Base-by-base conservation (phyloP, 805 yeast genomes). In the Candida michaelii region DNA sequence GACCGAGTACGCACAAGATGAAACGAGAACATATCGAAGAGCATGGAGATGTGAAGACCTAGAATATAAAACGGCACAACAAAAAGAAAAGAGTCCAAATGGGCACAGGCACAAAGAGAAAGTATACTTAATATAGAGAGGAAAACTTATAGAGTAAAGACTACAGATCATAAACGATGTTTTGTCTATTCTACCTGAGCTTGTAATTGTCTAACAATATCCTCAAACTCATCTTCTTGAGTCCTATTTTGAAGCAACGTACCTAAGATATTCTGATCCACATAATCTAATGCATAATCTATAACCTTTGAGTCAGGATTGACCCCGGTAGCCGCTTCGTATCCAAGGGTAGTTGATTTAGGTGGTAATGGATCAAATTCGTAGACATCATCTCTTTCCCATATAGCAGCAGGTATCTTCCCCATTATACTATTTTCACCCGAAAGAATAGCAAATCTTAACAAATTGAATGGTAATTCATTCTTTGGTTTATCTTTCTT, bases 361-460 rank as follows among this genome's bases (percentile, higher is more conserved):
- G 95, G 93, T 1, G 95, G 90, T 16, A 85, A 58, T 2, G 83
- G 75, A 59, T 85, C 95, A 55, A 76, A 85, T 50, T 85, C 95
- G 54, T 68, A 79, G 12, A 81, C 71, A 42, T 83, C 83, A 42
- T 81, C 71, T 18, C 74, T 57, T 1, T 74, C 73, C 85, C 89
- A 85, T 17, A 83, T 70, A 2, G 61, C 51, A 18, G 70, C 54
- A 0, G 95, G 95, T 17, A 85, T 69, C 49, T 77, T 76, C 1
- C 87, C 86, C 85, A 85, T 80, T 1, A 83, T 73, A 31, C 79
- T 74, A 17, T 79, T 79, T 58, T 85, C 93, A 13, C 85, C 86
- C 0, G 89, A 82, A 31, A 85, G 60, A 24, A 85, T 72, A 2
- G 81, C 83, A 60, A 84, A 83, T 43, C 95, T 70, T 10, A 85